These are phyloP conservation scores for Neoscytalidium dimidiatum DNA, from an alignment of 2,329 filamentous ascomycete species.

Conservation along the genomic window DNA sequence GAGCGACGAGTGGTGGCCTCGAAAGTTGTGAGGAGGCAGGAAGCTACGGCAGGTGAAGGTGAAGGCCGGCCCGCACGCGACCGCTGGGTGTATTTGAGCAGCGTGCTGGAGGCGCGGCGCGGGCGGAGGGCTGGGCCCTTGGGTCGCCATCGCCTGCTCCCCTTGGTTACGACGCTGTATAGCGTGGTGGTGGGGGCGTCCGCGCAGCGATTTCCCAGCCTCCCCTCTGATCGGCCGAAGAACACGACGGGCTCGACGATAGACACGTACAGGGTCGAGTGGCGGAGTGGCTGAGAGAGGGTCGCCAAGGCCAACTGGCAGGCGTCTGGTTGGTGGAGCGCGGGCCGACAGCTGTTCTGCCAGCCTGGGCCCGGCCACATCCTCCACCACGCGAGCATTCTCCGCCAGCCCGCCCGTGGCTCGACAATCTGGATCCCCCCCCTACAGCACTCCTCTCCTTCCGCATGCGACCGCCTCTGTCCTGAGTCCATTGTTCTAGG, in stretches of 20 bases:
- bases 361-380: neutral
- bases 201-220: slow-evolving; percentile 11
- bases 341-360: neutral
- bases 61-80: neutral
- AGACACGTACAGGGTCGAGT: slow-evolving; percentile 4
- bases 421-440: slow-evolving; percentile 1
- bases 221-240: slow-evolving; percentile 11
- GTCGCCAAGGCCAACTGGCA: neutral
- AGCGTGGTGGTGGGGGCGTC: slow-evolving; percentile 14
- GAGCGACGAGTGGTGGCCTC: slow-evolving; percentile 6
- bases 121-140: slow-evolving; percentile 11
- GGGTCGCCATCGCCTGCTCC: slow-evolving; percentile 2
- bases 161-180: slow-evolving; percentile 8
- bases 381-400: slow-evolving; percentile 8
- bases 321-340: neutral
- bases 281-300: slow-evolving; percentile 14
- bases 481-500: too few species aligned
- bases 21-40: neutral
- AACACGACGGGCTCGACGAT: neutral
- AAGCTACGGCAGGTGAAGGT: neutral
- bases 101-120: neutral
- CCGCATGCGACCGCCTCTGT: neutral
- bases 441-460: neutral
- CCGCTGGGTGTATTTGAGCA: neutral
- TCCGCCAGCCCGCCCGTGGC: neutral